phyloP scores from a whole-genome alignment of 2,329 filamentous ascomycete genomes.

The Bertia moriformis region DNA sequence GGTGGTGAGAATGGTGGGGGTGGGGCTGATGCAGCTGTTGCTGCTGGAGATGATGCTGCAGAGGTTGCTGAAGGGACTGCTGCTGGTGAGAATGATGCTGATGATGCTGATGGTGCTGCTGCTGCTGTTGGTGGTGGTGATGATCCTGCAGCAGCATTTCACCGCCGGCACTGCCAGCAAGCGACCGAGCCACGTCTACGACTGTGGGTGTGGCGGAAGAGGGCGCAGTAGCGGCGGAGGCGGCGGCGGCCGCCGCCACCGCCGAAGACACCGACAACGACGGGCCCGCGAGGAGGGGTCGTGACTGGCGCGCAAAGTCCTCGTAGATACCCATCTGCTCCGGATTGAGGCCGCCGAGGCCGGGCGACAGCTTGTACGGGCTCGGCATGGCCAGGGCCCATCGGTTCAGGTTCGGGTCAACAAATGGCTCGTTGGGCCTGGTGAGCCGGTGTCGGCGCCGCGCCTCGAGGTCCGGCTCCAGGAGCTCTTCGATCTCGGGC shows the following conservation, averaged over 20 bases:
- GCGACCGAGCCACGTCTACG: constrained; percentile 44
- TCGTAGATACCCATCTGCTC: constrained; percentile 95
- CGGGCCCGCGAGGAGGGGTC: background rate
- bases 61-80: no score
- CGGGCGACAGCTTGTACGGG: constrained; percentile 74
- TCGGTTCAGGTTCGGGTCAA: constrained; percentile 66
- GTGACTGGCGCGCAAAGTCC: constrained; percentile 81
- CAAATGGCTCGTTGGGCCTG: constrained; percentile 70
- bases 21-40: no score
- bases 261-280: background rate
- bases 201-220: no score
- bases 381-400: constrained; percentile 92
- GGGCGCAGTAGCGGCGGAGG: no score
- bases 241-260: constrained; percentile 29
- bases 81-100: no score
- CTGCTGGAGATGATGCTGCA: no score
- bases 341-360: constrained; percentile 54
- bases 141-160: no score
- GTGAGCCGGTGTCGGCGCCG: constrained; percentile 63
- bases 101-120: no score
- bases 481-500: constrained; percentile 86
- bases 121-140: no score
- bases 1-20: no score
- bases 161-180: no score
- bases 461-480: constrained; percentile 65